A percentile compares a stretch with the other conserved stretches of the same genome.
Evolutionary conservation across 2,329 filamentous ascomycete genomes (phyloP).

Genomic region (Neonectria sp.): DNA sequence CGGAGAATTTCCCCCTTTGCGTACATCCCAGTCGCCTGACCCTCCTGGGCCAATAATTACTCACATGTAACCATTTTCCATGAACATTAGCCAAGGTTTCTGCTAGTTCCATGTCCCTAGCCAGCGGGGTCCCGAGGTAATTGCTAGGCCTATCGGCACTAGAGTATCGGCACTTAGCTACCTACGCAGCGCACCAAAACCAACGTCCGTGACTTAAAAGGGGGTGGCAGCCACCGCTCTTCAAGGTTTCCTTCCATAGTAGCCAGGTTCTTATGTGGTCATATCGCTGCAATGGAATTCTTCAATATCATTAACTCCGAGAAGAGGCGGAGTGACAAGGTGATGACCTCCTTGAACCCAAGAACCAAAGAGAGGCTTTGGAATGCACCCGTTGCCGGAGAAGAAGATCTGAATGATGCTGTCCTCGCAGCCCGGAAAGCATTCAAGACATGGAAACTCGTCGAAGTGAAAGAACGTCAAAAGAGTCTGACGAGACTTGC

Average conservation of each 20-base stretch:
- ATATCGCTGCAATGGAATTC: not conserved
- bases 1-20: too few relatives aligned
- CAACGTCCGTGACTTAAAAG: not conserved
- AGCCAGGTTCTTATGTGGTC: not conserved
- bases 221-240: not conserved
- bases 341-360: not conserved
- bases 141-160: not conserved
- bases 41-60: not conserved
- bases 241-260: too few relatives aligned
- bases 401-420: slow-evolving; percentile 6
- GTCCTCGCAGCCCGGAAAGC: not conserved
- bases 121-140: not conserved
- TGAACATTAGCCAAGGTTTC: not conserved
- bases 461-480: not conserved
- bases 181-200: not conserved
- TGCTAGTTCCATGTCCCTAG: not conserved
- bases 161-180: not conserved
- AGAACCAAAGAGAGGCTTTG: slow-evolving; percentile 4
- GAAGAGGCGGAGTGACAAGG: not conserved
- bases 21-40: not conserved
- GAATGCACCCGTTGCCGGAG: not conserved
- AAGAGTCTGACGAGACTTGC: not conserved
- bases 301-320: slow-evolving; percentile 3
- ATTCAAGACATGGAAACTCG: slow-evolving; percentile 4
- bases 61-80: not conserved